Conservation (phyloP, 495 filamentous ascomycete genomes). For the Alectoria sarmentosa region DNA sequence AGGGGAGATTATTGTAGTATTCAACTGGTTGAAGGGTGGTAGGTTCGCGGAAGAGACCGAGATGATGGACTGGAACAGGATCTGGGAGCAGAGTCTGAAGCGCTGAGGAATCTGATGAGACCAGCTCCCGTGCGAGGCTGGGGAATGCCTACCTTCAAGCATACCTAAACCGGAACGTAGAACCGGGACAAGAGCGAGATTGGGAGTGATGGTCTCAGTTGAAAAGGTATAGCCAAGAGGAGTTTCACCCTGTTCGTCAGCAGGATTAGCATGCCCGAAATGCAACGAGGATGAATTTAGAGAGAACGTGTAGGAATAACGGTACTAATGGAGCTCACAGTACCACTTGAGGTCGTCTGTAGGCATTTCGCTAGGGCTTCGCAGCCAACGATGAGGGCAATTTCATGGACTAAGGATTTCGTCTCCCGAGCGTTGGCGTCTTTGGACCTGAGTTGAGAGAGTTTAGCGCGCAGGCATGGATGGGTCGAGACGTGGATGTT, state of each 20-base stretch:
- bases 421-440: slow-evolving; percentile 65
- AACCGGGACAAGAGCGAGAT: slow-evolving; percentile 82
- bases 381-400: slow-evolving; percentile 70
- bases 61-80: slow-evolving; percentile 81
- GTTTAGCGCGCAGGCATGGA: slow-evolving; percentile 80
- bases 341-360: slow-evolving; percentile 41
- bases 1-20: slow-evolving; percentile 97
- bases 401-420: slow-evolving; percentile 76
- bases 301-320: background rate
- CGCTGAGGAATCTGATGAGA: slow-evolving; percentile 39
- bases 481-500: slow-evolving; percentile 82
- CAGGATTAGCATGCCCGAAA: background rate
- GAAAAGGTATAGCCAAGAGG: slow-evolving; percentile 67
- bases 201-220: slow-evolving; percentile 52
- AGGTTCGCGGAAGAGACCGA: slow-evolving; percentile 87
- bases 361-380: slow-evolving; percentile 70
- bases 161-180: slow-evolving; percentile 84
- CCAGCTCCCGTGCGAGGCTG: background rate
- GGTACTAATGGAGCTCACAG: slow-evolving; percentile 21
- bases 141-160: slow-evolving; percentile 57
- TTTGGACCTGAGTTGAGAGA: slow-evolving; percentile 76
- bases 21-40: slow-evolving; percentile 82
- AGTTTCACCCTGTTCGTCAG: slow-evolving; percentile 52
- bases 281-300: background rate
- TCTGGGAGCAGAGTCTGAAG: slow-evolving; percentile 74